Evolutionary conservation across 176 grass and related monocot species (phyloP).

Genomic region (Avena sativa): DNA sequence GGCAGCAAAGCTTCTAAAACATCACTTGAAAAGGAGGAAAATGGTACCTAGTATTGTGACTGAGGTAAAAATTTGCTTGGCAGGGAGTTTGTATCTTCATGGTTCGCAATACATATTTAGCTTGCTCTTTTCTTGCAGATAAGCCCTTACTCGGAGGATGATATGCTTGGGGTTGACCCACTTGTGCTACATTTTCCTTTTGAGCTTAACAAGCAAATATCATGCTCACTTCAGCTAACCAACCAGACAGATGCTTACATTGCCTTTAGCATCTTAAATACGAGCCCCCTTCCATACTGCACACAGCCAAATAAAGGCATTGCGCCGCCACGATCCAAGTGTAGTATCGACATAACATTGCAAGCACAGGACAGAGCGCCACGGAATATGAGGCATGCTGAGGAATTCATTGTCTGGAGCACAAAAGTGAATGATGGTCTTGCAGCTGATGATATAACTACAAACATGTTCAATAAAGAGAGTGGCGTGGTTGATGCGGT

Average conservation of each 20-base stretch:
- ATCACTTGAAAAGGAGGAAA: background rate
- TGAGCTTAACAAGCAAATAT: slow-evolving; percentile 1
- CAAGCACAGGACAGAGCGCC: background rate
- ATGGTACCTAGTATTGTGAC: background rate
- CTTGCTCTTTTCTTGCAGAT: background rate
- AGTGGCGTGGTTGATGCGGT: background rate
- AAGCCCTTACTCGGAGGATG: background rate
- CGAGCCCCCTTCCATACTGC: background rate
- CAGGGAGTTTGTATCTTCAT: background rate
- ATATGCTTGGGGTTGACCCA: background rate
- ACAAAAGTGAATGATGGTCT: background rate
- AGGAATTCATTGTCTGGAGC: background rate
- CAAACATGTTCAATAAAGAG: background rate
- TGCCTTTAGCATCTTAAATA: background rate
- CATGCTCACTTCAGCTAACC: background rate
- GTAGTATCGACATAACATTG: background rate
- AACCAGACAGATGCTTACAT: background rate
- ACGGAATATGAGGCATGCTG: background rate
- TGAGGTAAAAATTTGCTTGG: background rate
- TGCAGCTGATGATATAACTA: background rate
- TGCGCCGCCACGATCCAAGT: background rate
- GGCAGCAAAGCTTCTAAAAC: background rate
- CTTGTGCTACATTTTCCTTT: background rate
- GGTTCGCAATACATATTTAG: background rate
- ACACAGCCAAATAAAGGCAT: background rate